phyloP scores from a whole-genome alignment of 2,329 filamentous ascomycete species.

The Dryadomyces quercivorus region DNA sequence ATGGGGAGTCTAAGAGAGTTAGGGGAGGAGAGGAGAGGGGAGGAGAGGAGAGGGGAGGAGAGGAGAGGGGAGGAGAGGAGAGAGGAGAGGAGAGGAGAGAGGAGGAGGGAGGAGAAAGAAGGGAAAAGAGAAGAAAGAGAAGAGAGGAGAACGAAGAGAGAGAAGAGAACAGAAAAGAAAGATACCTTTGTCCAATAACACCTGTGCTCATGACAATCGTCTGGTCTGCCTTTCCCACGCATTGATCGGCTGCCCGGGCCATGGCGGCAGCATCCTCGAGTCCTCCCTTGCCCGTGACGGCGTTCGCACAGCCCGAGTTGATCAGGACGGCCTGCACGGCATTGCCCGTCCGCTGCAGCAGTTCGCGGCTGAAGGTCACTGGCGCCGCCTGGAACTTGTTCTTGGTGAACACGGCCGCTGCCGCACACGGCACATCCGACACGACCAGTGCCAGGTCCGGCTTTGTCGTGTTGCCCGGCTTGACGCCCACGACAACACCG shows the following conservation, averaged over 20 bases:
- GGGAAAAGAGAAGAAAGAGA: not conserved
- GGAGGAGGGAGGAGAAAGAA: no score
- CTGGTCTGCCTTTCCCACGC: conserved; percentile 26
- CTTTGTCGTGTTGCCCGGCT: conserved; percentile 80
- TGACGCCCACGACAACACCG: conserved; percentile 84
- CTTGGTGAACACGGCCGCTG: conserved; percentile 89
- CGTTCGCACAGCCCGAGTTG: conserved; percentile 95
- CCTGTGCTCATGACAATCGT: conserved; percentile 98
- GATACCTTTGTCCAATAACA: conserved; percentile 82
- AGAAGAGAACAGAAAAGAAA: not conserved
- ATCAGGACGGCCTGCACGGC: conserved; percentile 67
- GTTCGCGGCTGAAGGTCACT: conserved; percentile 69
- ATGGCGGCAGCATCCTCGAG: conserved; percentile 79
- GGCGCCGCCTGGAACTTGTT: conserved; percentile 98
- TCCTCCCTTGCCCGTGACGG: conserved; percentile 84
- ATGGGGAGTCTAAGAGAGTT: conserved; percentile 61
- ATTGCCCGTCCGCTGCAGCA: conserved; percentile 48
- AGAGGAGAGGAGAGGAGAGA: not conserved
- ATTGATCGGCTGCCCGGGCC: conserved; percentile 65
- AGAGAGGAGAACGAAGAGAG: not conserved
- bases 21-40: not conserved
- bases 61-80: conserved; percentile 1
- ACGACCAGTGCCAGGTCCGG: conserved; percentile 83
- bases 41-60: not conserved
- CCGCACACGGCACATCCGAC: conserved; percentile 75